Base-by-base conservation (phyloP, 2,329 filamentous ascomycete species). In the Neonectria sp. region DNA sequence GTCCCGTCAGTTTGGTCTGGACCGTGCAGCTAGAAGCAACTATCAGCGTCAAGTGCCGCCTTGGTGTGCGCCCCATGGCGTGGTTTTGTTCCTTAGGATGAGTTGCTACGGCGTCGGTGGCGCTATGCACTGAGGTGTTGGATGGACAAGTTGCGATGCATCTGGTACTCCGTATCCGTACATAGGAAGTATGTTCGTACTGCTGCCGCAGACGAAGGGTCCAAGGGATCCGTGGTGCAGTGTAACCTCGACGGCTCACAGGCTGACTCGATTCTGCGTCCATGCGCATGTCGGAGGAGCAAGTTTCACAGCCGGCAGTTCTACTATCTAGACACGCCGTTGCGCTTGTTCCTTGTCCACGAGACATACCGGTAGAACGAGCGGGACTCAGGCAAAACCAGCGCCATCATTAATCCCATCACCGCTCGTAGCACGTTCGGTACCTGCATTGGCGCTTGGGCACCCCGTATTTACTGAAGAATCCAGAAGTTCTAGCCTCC, bases 61-160 rank as follows among this genome's bases (percentile, higher is more conserved):
- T 52, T 33, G 49, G 49, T 52, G 49, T 31, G 49, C 29, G 49
- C 49, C 49, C 4, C 49, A 35, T 52, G 49, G 49, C 49, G 49
- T 52, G 29, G 49, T 35, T 35, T 37, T 51, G 7, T n/a, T 11
- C 8, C 29, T 13, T 3, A 6, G 7, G 9, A 33, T 21, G 49
- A 21, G 3, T 8, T 52, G 49, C 6, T 9, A 7, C 13, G 7
- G 25, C 46, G 27, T 51, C 15, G 24, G 49, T 49, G 46, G 46
- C 46, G 24, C 15, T 49, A 7, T 48, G 11, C 45, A 7, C 4
- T 21, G 45, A 43, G 27, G 27, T 29, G 4, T 4, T 29, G 31
- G 31, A 33, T 3, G 12, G 33, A 35, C 33, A 40, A 17, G 15
- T 6, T 40, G 37, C n/a, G n/a, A 45, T 45, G 40, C 40, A 45